These are phyloP conservation scores for Myxozyma neglecta DNA, from an alignment of 805 yeast species.

Conservation along the genomic window DNA sequence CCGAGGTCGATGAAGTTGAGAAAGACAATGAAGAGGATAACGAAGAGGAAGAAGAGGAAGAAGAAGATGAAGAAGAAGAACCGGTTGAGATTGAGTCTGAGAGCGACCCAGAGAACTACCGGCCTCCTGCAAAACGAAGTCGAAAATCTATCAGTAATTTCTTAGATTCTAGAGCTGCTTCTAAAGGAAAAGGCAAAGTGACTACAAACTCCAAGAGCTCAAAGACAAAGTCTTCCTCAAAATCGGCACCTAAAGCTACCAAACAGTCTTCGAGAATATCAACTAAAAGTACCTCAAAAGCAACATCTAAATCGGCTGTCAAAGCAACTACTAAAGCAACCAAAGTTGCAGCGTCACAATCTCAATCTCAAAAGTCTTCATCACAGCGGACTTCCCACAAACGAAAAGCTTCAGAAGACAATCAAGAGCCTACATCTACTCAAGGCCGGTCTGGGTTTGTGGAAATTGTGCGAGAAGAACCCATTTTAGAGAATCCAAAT, in stretches of 20 bases:
- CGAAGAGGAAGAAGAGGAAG: conserved; percentile 9
- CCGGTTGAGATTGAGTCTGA: background rate
- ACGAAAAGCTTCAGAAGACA: background rate
- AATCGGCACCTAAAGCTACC: background rate
- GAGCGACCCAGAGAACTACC: conserved; percentile 5
- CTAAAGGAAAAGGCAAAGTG: background rate
- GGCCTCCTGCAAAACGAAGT: background rate
- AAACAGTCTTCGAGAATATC: background rate
- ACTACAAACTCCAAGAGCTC: background rate
- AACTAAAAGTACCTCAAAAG: background rate
- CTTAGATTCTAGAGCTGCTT: background rate
- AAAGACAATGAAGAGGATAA: background rate
- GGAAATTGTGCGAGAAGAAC: background rate
- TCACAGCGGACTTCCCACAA: background rate
- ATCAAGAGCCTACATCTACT: background rate
- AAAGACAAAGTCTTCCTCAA: background rate
- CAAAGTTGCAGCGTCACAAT: background rate
- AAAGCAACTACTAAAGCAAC: background rate
- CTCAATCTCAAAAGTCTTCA: background rate
- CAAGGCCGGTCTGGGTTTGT: conserved; percentile 6
- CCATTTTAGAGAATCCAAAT: background rate
- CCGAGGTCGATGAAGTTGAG: background rate
- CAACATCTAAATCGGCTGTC: background rate
- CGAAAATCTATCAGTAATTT: background rate
- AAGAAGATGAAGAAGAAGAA: background rate